Conservation (phyloP, 345 rosid genomes). For the Hibiscus mutabilis region DNA sequence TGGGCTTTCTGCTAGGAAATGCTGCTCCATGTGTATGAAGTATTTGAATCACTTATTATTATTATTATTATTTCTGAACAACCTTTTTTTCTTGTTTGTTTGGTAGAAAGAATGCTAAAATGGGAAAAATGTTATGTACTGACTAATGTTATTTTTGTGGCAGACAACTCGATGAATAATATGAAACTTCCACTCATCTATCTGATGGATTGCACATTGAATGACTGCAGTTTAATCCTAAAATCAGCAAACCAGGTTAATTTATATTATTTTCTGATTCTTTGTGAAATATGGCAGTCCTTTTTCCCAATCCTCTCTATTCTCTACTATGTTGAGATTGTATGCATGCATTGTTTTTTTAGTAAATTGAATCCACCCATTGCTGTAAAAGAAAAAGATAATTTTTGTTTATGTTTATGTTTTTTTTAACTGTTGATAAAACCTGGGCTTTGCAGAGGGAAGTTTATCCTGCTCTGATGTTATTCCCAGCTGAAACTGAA, state of each 20-base stretch:
- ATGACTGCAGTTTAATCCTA: slow-evolving; percentile 75
- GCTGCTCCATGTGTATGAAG: neutral
- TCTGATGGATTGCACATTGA: slow-evolving; percentile 84
- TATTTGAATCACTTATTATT: neutral
- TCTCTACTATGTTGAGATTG: neutral
- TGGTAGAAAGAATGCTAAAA: slow-evolving; percentile 6
- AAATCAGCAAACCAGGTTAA: slow-evolving; percentile 59
- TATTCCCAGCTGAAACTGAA: slow-evolving; percentile 75
- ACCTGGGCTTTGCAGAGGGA: slow-evolving; percentile 56
- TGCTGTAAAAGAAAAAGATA: neutral
- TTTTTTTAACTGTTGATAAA: neutral
- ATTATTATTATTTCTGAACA: neutral
- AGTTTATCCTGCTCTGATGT: slow-evolving; percentile 66
- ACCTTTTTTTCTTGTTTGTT: neutral
- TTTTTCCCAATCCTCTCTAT: neutral
- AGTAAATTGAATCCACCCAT: too few relatives aligned
- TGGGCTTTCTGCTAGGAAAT: neutral
- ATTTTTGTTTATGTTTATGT: neutral
- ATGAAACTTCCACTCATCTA: slow-evolving; percentile 55
- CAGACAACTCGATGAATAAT: slow-evolving; percentile 33
- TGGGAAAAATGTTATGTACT: neutral
- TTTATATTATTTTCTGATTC: slow-evolving; percentile 8
- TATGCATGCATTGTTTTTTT: neutral
- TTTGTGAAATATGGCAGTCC: neutral
- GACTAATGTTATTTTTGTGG: slow-evolving; percentile 14